Evolutionary conservation across 1,284 basidiomycete species (phyloP), one percentile per base, ranked within the genome.

Genomic region (Fomitopsis betulina): DNA sequence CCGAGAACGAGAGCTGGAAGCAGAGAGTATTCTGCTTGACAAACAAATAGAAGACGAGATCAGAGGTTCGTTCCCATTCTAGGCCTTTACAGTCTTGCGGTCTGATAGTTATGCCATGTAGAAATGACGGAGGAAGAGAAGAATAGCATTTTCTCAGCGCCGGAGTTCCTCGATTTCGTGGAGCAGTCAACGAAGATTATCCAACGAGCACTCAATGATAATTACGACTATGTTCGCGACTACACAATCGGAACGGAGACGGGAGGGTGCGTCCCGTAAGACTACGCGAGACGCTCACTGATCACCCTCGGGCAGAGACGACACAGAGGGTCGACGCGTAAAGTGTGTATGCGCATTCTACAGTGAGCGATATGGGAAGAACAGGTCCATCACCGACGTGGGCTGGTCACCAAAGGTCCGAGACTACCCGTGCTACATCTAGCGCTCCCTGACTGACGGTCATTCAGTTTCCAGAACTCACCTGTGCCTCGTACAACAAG

Each of bases 381-480:
- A 96, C 67, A 79, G 97, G 55, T 96, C 94, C 12, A 91, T 99
- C 57, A 99, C 97, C 0, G 94, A 93, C 63, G 79, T 98, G 15
- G 97, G 98, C 70, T 99, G 97, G 97, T 97, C 94, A 54, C 91
- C 93, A 1, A 96, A 96, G 79, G 95, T 91, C 60, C 64, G 75
- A 63, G 13, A 15, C 19, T 35, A 13, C 27, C 30, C 13, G 17
- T 32, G 19, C n/a, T n/a, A n/a, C 30, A 35, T 23, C 33, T 2
- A 8, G 52, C 65, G 58, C 40, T 12, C 35, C 50, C 39, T 21
- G 53, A 37, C 53, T 64, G 53, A 59, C 33, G n/a, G 52, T 32
- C 21, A 17, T 57, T 50, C 69, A 98, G 94, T 97, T 94, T 67
- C 96, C 96, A 8, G 97, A 99, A 74, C 84, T 99, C 25, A 91